Conservation (phyloP, 2,329 filamentous ascomycete genomes). For the Aspergillus niger region DNA sequence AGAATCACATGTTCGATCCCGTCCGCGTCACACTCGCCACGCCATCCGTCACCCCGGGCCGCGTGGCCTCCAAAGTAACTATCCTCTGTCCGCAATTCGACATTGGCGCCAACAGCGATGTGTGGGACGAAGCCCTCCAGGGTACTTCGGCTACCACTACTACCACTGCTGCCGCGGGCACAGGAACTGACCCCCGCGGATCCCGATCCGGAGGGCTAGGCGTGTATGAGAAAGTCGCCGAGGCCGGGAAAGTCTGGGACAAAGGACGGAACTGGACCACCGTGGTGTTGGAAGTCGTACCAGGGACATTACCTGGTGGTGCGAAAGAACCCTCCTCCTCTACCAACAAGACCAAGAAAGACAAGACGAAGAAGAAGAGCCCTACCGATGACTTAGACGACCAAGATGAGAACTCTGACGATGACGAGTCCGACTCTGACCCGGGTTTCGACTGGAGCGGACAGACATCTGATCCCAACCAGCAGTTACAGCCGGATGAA, state of each 20-base stretch:
- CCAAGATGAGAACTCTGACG: constrained; percentile 33
- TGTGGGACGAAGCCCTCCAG: constrained; percentile 87
- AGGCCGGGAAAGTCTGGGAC: constrained; percentile 96
- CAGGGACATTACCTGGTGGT: constrained; percentile 41
- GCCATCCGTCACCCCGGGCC: constrained; percentile 74
- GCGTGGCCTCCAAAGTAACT: constrained; percentile 77
- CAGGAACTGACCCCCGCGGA: constrained; percentile 39
- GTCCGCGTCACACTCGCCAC: constrained; percentile 87
- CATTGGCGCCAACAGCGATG: constrained; percentile 88
- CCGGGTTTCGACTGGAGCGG: constrained; percentile 31
- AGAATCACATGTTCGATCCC: constrained; percentile 90
- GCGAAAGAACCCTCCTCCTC: background rate
- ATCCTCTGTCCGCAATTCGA: constrained; percentile 93
- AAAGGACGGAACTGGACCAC: constrained; percentile 91
- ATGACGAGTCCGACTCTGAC: constrained; percentile 27
- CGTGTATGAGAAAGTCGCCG: constrained; percentile 59
- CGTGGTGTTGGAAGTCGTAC: constrained; percentile 90
- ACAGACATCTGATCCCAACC: constrained; percentile 15
- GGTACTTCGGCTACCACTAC: constrained; percentile 39
- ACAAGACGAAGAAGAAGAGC: constrained; percentile 38
- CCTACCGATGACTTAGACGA: constrained; percentile 26
- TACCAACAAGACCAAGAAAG: constrained; percentile 8
- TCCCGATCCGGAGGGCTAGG: constrained; percentile 44
- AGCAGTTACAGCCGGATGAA: constrained; percentile 53
- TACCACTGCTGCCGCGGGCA: background rate